phyloP scores from a whole-genome alignment of 306 rosid genomes.

The Cucurbita argyrosperma region DNA sequence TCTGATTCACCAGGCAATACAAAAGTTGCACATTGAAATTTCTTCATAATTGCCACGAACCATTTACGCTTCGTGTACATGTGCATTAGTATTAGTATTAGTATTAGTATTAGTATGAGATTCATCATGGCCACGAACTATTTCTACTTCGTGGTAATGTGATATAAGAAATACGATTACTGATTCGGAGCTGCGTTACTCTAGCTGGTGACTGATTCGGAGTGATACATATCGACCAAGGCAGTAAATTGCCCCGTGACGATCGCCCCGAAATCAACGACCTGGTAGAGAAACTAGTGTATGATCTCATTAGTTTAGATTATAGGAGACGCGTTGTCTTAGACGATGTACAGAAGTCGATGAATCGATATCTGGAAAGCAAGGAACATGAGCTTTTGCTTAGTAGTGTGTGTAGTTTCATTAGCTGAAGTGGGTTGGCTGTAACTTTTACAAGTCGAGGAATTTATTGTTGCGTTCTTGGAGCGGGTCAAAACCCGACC shows the following conservation, averaged over 20 bases:
- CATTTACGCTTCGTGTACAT: constrained; percentile 2
- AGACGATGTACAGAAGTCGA: background rate
- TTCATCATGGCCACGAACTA: background rate
- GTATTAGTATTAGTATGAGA: background rate
- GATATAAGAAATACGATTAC: constrained; percentile 1
- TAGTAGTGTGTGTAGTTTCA: background rate
- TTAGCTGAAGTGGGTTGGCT: background rate
- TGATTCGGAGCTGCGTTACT: background rate
- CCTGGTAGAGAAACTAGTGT: background rate
- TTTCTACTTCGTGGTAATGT: constrained; percentile 1
- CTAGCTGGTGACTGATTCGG: background rate
- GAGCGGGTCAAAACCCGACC: background rate
- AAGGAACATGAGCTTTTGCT: background rate
- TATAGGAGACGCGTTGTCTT: background rate
- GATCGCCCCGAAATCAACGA: background rate
- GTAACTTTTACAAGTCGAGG: background rate
- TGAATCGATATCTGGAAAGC: background rate
- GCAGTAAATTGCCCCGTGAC: background rate
- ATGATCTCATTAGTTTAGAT: background rate
- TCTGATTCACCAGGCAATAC: constrained; percentile 28
- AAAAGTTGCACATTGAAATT: constrained; percentile 53
- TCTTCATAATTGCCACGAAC: background rate
- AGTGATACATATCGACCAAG: background rate
- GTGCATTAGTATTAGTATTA: background rate
- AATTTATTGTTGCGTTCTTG: background rate